Percentiles rank a stretch among this genome's conserved stretches.
These are phyloP conservation scores for Coniochaeta sp. DNA, from an alignment of 2,329 filamentous ascomycete species.

Conservation along the genomic window DNA sequence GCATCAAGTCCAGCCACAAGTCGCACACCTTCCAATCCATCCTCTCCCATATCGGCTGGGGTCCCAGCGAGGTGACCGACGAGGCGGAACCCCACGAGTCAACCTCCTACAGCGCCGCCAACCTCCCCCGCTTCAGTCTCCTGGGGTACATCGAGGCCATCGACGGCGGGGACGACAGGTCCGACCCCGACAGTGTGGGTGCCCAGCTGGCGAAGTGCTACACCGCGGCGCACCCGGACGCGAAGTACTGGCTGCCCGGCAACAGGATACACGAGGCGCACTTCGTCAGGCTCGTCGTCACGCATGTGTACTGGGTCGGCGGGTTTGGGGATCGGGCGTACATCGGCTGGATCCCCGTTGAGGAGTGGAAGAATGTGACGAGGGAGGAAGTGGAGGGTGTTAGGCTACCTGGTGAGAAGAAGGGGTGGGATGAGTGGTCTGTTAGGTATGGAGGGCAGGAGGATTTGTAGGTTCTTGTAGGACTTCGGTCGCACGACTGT, in stretches of 20 bases:
- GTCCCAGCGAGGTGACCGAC: conserved; percentile 16
- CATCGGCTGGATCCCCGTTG: conserved; percentile 85
- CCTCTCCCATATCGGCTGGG: conserved; percentile 18
- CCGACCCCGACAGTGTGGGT: conserved; percentile 36
- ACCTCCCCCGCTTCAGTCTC: conserved; percentile 76
- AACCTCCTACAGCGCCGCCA: conserved; percentile 64
- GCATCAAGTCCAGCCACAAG: conserved; percentile 36
- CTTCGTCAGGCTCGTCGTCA: conserved; percentile 80
- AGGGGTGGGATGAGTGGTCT: conserved; percentile 49
- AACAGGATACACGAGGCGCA: conserved; percentile 71
- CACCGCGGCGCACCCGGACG: conserved; percentile 68
- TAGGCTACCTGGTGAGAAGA: conserved; percentile 63
- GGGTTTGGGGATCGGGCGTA: conserved; percentile 93
- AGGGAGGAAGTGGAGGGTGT: conserved; percentile 59
- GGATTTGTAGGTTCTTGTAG: background rate
- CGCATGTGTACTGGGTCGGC: conserved; percentile 87
- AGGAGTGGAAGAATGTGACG: conserved; percentile 72
- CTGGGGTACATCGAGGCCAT: conserved; percentile 76
- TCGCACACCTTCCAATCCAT: conserved; percentile 23
- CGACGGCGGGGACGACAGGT: conserved; percentile 33
- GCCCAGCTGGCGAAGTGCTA: conserved; percentile 62
- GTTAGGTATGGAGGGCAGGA: background rate
- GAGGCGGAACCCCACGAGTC: conserved; percentile 20
- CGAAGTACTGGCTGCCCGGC: conserved; percentile 80
- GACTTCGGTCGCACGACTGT: no score